Evolutionary conservation across 495 filamentous ascomycete species (phyloP), one percentile per base, ranked within the genome.

Genomic region (Lophiotrema nucula): DNA sequence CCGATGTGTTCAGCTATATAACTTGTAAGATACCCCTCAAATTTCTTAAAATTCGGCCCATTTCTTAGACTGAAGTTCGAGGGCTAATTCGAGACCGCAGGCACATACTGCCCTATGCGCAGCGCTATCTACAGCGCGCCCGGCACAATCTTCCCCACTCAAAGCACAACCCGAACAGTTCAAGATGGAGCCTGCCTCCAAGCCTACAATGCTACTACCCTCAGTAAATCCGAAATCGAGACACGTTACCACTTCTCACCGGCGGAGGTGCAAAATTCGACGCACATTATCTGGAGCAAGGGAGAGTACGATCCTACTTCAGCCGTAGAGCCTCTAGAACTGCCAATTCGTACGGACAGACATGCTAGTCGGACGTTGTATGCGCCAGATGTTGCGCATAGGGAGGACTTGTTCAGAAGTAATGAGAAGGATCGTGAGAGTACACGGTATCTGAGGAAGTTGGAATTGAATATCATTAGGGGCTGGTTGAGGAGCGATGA

Each of bases 261-360:
- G 5, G 44, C 13, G 4, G 44, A 47, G 44, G 4, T 47, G 18
- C 44, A 47, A 21, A 47, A 47, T 10, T 47, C 44, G 44, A 47
- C 44, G 44, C 44, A 47, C 23, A 47, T 47, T 18, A 47, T 47
- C 44, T 47, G 16, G 18, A 47, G 44, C 44, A 47, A 47, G 23
- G 44, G 44, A 8, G 44, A 47, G 23, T 47, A 47, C 18, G 44
- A 47, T 47, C 44, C 44, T 23, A 47, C 44, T 13, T 24, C 19
- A 11, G 44, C 18, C 11, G 44, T 47, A 10, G 44, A 23, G 23
- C 44, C 44, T 13, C 18, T 24, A 4, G 16, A 4, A 11, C 16
- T 24, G 44, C 44, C 44, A 10, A 4, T 47, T 10, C 10, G 10
- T 22, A 18, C 44, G 10, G 44, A 47, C 26, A 13, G 44, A 27